phyloP scores from a whole-genome alignment of 345 rosid genomes.

The Bretschneidera sinensis region DNA sequence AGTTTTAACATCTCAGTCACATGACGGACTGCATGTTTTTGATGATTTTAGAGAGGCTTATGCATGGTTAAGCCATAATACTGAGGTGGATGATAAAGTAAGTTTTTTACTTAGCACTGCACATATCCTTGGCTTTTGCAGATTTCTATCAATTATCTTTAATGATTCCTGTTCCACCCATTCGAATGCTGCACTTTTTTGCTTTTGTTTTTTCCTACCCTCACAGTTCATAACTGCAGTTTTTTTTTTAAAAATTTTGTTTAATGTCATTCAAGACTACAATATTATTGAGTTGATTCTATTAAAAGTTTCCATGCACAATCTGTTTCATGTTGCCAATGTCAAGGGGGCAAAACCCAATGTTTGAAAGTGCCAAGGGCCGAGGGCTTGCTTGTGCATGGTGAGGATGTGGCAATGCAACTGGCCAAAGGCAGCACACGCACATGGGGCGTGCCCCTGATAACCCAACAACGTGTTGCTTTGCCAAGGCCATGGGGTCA shows the following conservation, averaged over 20 bases:
- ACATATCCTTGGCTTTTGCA: not conserved
- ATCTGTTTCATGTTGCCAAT: not conserved
- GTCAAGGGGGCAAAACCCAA: not conserved
- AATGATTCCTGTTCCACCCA: no score
- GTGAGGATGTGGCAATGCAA: no score
- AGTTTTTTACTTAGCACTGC: conserved; percentile 19
- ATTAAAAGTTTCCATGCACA: not conserved
- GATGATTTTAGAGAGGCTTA: conserved; percentile 99
- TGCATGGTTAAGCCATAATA: conserved; percentile 91
- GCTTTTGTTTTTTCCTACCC: no score
- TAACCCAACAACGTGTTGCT: not conserved
- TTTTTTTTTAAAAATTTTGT: no score
- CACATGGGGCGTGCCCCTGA: not conserved
- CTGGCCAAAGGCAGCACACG: not conserved
- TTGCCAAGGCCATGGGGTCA: not conserved
- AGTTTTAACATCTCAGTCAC: conserved; percentile 75
- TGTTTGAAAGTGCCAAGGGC: no score
- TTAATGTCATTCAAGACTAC: not conserved
- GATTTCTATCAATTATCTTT: no score
- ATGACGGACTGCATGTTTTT: conserved; percentile 85
- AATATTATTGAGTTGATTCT: not conserved
- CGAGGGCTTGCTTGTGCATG: not conserved
- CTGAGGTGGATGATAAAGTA: conserved; percentile 99
- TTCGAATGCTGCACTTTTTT: not conserved
- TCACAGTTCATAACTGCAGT: no score